Percentiles rank a stretch among this genome's conserved stretches.
Evolutionary conservation across 495 filamentous ascomycete species (phyloP).

Genomic region (Durotheca rogersii): DNA sequence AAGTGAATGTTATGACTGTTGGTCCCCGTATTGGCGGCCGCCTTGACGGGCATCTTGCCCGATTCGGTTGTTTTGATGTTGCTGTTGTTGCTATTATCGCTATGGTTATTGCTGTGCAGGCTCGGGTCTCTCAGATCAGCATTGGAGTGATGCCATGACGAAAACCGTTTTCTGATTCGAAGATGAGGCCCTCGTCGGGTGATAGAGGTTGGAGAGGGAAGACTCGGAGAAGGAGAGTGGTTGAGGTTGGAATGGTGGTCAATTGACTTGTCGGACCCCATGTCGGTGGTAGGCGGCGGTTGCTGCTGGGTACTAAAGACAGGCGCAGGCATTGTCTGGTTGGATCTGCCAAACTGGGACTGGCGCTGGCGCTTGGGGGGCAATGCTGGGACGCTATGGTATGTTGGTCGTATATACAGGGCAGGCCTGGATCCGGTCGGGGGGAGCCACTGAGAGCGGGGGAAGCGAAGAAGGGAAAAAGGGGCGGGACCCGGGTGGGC

Average conservation of each 20-base stretch:
- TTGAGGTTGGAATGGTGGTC: slow-evolving; percentile 33
- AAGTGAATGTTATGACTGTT: slow-evolving; percentile 62
- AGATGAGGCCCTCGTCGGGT: slow-evolving; percentile 28
- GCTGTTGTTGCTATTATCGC: slow-evolving; percentile 14
- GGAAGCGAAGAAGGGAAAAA: slow-evolving; percentile 25
- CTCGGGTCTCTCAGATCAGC: slow-evolving; percentile 30
- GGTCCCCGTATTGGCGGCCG: slow-evolving; percentile 27
- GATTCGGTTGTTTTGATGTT: neutral
- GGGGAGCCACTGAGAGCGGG: slow-evolving; percentile 6
- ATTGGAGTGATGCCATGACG: slow-evolving; percentile 38
- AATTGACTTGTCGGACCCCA: slow-evolving; percentile 35
- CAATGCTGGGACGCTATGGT: slow-evolving; percentile 15
- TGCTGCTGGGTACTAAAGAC: neutral
- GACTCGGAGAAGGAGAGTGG: slow-evolving; percentile 20
- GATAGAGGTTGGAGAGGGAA: slow-evolving; percentile 28
- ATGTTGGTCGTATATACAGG: slow-evolving; percentile 4
- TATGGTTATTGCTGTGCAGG: slow-evolving; percentile 18
- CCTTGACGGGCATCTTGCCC: slow-evolving; percentile 37
- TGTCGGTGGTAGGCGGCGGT: slow-evolving; percentile 28
- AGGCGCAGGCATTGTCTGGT: neutral
- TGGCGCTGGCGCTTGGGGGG: slow-evolving; percentile 13
- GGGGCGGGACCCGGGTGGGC: slow-evolving; percentile 22
- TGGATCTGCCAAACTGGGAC: slow-evolving; percentile 20
- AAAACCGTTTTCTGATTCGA: slow-evolving; percentile 34
- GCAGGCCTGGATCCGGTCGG: slow-evolving; percentile 5